A percentile compares a stretch with the other conserved stretches of the same genome.
These are phyloP conservation scores for Aspergillus sp. DNA, from an alignment of 2,329 filamentous ascomycete species.

Conservation along the genomic window DNA sequence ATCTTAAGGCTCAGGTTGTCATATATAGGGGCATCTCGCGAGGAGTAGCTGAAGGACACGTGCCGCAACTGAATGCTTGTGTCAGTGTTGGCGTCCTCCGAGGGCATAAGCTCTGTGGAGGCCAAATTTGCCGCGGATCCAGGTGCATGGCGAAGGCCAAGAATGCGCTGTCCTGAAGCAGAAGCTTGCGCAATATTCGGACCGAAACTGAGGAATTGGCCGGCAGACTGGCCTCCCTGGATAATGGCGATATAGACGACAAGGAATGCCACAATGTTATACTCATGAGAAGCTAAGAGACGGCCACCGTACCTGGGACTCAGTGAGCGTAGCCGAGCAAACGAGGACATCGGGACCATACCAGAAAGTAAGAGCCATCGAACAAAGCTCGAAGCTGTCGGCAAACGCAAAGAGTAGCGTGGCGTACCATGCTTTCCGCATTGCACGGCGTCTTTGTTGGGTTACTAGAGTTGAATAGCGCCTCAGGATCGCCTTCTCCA, in stretches of 20 bases:
- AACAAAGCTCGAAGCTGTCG: conserved; percentile 63
- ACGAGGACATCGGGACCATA: conserved; percentile 20
- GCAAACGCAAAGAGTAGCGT: conserved; percentile 67
- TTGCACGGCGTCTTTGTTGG: conserved; percentile 59
- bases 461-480: conserved; percentile 61
- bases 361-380: conserved; percentile 62
- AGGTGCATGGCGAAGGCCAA: conserved; percentile 21
- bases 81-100: background rate
- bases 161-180: conserved; percentile 36
- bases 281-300: conserved; percentile 54
- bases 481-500: conserved; percentile 63
- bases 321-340: background rate
- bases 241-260: conserved; percentile 64
- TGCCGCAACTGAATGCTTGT: background rate
- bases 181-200: conserved; percentile 50
- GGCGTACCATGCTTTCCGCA: conserved; percentile 59
- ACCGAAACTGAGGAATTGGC: conserved; percentile 65
- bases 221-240: conserved; percentile 65
- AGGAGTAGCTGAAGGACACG: background rate
- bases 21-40: background rate
- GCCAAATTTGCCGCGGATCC: no score
- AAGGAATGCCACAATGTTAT: conserved; percentile 49
- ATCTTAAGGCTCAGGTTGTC: conserved; percentile 25
- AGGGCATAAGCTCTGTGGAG: no score
- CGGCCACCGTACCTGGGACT: conserved; percentile 59